Base-by-base conservation (phyloP, 768 basidiomycete species). In the Termitomyces sp. region DNA sequence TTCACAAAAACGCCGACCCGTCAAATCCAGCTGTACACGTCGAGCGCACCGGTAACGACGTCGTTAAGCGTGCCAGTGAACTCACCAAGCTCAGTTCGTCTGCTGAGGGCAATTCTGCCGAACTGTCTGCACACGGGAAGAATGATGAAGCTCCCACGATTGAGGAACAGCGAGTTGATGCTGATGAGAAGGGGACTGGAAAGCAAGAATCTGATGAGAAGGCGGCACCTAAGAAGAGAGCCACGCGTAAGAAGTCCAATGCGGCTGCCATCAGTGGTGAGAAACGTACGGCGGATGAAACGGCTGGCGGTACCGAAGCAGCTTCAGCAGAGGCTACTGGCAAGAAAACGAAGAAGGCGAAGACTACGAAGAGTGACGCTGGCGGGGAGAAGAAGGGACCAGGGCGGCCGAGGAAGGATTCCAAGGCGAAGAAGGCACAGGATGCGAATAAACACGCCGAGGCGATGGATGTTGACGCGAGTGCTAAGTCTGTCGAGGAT, bases 31-130 rank as follows among this genome's bases (percentile, higher is more conserved):
- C 67, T n/a, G 68, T 68, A 2, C 66, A 66, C 40, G 63, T 66
- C 25, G 59, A 55, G 50, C 57, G 62, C 38, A 52, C 60, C 6
- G 64, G 65, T 1, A 66, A 66, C 52, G 68, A 69, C 38, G 69
- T 68, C 23, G 68, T 68, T 1, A 69, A 69, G 46, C 53, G 66
- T 13, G 64, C 64, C 23, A 67, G 67, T 48, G 69, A 69, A 55
- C 53, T 66, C 39, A 63, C 54, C 12, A 69, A 62, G 42, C 52
- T 62, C 22, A 40, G 41, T 16, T 56, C 59, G 1, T 35, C 25
- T 25, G 39, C 42, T 7, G 48, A 53, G 23, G 52, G 47, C 0
- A 48, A 48, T 3, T 27, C 49, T n/a, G 16, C 39, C 12, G 56
- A 36, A 25, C 11, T 20, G 5, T 12, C 45, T 32, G 20, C 23